Evolutionary conservation across 805 yeast genomes (phyloP).

Genomic region (Pichia scutulata): DNA sequence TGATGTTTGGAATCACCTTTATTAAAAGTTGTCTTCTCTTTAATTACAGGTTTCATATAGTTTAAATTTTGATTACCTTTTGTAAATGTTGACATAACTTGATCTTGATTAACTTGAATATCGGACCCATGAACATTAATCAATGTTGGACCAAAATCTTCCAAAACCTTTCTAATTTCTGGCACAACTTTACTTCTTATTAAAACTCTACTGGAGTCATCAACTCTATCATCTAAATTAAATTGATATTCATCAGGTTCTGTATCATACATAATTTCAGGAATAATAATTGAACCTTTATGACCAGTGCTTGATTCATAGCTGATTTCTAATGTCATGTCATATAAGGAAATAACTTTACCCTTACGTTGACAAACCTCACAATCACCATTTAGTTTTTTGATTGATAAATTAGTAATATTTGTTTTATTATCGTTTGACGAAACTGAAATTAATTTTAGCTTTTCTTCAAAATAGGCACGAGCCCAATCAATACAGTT

Average conservation of each 20-base stretch:
- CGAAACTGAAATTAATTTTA: constrained; percentile 40
- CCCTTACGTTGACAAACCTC: constrained; percentile 97
- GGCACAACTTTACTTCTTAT: constrained; percentile 56
- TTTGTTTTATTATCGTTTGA: constrained; percentile 22
- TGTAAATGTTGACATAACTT: constrained; percentile 51
- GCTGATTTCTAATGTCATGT: constrained; percentile 56
- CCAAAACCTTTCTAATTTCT: constrained; percentile 50
- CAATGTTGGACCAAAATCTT: constrained; percentile 69
- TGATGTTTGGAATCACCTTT: constrained; percentile 11
- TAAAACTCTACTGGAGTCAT: constrained; percentile 42
- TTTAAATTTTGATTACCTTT: constrained; percentile 37
- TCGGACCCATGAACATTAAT: constrained; percentile 72
- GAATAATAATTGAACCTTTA: constrained; percentile 70
- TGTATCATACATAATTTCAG: constrained; percentile 92
- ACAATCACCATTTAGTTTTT: constrained; percentile 84
- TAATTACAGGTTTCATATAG: constrained; percentile 21
- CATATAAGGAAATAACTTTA: constrained; percentile 86
- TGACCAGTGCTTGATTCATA: constrained; percentile 10
- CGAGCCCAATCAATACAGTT: constrained; percentile 92
- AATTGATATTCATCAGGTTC: constrained; percentile 82
- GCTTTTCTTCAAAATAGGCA: constrained; percentile 57
- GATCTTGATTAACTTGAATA: constrained; percentile 72
- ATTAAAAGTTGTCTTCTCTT: constrained; percentile 24
- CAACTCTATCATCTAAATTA: constrained; percentile 54
- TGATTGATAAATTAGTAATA: constrained; percentile 37